Conservation (phyloP, 1,139 yeast genomes). For the Kodamaea anthophila region DNA sequence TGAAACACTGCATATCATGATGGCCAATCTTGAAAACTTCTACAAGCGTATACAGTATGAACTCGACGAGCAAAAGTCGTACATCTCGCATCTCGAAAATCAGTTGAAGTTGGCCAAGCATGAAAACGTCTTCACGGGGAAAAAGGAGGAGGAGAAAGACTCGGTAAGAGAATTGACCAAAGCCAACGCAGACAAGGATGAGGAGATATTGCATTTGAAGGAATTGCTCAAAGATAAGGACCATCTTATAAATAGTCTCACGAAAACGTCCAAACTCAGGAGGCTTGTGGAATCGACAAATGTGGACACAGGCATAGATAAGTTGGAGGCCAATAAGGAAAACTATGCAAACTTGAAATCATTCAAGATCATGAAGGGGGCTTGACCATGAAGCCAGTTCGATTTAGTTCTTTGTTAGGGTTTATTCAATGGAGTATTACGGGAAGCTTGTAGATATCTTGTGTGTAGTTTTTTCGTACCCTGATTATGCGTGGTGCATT, state of each 20-base stretch:
- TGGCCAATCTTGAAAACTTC: conserved; percentile 44
- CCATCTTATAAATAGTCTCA: conserved; percentile 68
- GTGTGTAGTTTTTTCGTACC: too few species aligned
- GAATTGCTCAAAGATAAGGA: conserved; percentile 64
- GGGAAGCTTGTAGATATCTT: too few species aligned
- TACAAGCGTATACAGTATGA: conserved; percentile 41
- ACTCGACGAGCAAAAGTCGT: conserved; percentile 58
- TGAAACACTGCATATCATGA: conserved; percentile 33
- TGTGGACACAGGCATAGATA: conserved; percentile 11
- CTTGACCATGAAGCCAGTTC: too few species aligned
- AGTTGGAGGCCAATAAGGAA: too few species aligned
- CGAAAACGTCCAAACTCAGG: conserved; percentile 51
- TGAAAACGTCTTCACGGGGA: conserved; percentile 14
- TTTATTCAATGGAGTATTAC: too few species aligned
- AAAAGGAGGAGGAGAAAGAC: conserved; percentile 5
- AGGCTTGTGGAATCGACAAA: conserved; percentile 37
- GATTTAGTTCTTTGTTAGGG: too few species aligned
- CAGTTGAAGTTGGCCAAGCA: conserved; percentile 36
- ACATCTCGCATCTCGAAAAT: conserved; percentile 56
- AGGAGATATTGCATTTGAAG: conserved; percentile 61
- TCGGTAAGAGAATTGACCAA: conserved; percentile 14
- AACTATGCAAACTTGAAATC: conserved; percentile 16
- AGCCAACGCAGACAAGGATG: conserved; percentile 55
- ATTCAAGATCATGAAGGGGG: conserved; percentile 20
- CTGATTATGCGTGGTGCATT: too few species aligned